phyloP scores from a whole-genome alignment of 306 rosid genomes.

The Betula pendula region DNA sequence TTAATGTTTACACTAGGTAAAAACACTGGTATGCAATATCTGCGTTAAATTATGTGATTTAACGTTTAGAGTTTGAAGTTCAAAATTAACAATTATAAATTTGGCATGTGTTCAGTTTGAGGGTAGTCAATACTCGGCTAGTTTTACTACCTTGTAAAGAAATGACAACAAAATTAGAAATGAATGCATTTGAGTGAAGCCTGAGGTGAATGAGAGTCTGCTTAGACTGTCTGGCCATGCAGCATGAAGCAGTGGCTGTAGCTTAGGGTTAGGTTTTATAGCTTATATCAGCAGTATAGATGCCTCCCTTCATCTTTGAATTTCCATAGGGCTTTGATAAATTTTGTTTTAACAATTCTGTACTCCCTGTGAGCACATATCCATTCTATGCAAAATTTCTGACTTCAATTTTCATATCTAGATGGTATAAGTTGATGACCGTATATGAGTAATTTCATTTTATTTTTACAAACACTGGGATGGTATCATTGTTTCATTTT shows the following conservation, averaged over 20 bases:
- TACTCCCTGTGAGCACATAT: neutral
- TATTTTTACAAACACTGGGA: neutral
- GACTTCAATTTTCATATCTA: neutral
- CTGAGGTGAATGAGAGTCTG: no score
- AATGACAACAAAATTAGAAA: no score
- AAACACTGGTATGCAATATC: neutral
- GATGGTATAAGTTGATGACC: neutral
- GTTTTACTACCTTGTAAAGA: no score
- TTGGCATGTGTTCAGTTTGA: no score
- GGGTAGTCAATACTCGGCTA: no score
- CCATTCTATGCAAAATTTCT: neutral
- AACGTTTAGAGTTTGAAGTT: neutral
- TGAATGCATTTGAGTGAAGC: no score
- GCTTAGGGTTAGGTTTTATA: neutral
- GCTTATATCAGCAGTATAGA: neutral
- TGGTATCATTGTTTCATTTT: constrained; percentile 5
- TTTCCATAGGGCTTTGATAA: constrained; percentile 9
- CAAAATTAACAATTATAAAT: no score
- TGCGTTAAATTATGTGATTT: neutral
- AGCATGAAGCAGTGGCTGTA: no score
- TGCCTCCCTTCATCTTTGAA: neutral
- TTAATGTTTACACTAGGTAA: no score
- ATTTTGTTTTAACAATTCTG: neutral
- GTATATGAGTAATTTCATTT: neutral
- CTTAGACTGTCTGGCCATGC: no score